Conservation (phyloP, 306 rosid species). For the Cicer arietinum region DNA sequence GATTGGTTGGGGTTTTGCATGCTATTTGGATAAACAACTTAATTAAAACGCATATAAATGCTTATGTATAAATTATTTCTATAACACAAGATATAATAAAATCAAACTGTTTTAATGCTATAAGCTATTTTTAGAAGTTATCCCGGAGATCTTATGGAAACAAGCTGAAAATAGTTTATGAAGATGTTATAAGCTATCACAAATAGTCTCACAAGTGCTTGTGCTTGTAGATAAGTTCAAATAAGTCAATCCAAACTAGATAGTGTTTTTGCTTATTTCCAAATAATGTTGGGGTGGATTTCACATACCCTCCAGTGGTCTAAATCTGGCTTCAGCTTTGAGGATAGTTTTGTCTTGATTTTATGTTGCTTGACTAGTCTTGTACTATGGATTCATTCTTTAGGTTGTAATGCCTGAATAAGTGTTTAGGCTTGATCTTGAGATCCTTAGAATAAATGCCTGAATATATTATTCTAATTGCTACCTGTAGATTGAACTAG, state of each 20-base stretch:
- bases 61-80: no score
- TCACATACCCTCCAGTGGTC: constrained; percentile 1
- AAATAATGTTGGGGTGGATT: neutral
- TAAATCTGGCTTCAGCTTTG: neutral
- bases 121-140: no score
- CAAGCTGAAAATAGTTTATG: no score
- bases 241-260: no score
- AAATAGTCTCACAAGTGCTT: no score
- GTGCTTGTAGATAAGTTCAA: no score
- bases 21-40: no score
- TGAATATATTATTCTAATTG: neutral
- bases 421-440: neutral
- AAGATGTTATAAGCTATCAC: no score
- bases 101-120: no score
- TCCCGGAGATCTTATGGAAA: no score
- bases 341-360: constrained; percentile 1
- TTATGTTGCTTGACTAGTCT: constrained; percentile 10
- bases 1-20: constrained; percentile 11
- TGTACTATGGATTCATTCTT: constrained; percentile 11
- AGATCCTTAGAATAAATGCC: neutral
- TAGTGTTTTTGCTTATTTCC: neutral
- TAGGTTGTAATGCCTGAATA: constrained; percentile 1
- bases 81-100: no score
- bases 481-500: constrained; percentile 22
- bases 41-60: no score